phyloP scores from a whole-genome alignment of 805 yeast genomes.

The Vanderwaltozyma polyspora region DNA sequence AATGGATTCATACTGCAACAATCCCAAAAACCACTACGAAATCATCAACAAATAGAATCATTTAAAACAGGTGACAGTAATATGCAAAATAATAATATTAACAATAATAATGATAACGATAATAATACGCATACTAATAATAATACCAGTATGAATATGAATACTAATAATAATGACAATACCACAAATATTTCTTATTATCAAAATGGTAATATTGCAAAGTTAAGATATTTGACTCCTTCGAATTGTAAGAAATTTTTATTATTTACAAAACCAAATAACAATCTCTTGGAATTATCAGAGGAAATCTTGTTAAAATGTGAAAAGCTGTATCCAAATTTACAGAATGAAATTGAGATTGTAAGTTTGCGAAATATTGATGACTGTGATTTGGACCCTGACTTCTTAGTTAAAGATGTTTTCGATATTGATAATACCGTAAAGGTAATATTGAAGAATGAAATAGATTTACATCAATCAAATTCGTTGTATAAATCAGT shows the following conservation, averaged over 20 bases:
- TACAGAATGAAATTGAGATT: slow-evolving; percentile 41
- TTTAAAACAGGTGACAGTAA: slow-evolving; percentile 7
- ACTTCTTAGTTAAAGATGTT: slow-evolving; percentile 52
- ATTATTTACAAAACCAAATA: slow-evolving; percentile 44
- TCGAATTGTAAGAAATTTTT: slow-evolving; percentile 41
- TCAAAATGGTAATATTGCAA: not conserved
- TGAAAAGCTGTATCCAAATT: slow-evolving; percentile 50
- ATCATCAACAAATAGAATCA: no score
- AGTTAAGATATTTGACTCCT: not conserved
- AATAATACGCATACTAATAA: not conserved
- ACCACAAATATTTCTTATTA: slow-evolving; percentile 1
- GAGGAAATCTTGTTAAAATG: slow-evolving; percentile 46
- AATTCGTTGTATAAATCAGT: slow-evolving; percentile 17
- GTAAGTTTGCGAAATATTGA: slow-evolving; percentile 55
- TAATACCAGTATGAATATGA: not conserved
- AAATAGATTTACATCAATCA: slow-evolving; percentile 24
- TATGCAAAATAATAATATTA: not conserved
- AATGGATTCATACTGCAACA: no score
- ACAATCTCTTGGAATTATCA: slow-evolving; percentile 38
- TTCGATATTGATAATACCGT: slow-evolving; percentile 42
- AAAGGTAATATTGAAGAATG: slow-evolving; percentile 34
- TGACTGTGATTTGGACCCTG: slow-evolving; percentile 72
- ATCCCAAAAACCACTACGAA: no score
- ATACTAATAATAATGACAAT: slow-evolving; percentile 2
- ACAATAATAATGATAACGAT: not conserved